A percentile compares a stretch with the other conserved stretches of the same genome.
These are phyloP conservation scores for Iberis pinnata DNA, from an alignment of 345 rosid species.

Conservation along the genomic window DNA sequence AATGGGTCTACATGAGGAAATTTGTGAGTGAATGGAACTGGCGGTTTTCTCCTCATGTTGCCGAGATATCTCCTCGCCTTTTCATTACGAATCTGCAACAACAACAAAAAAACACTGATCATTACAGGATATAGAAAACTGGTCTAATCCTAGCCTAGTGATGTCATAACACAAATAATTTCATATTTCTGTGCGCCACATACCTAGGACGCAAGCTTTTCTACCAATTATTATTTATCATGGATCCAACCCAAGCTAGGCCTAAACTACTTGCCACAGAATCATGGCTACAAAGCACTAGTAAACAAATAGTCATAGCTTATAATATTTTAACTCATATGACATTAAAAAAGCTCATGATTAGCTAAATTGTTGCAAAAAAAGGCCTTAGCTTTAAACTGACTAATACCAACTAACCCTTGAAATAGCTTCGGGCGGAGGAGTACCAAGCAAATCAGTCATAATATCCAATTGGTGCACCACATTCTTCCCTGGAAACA, in stretches of 20 bases:
- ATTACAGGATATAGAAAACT: slow-evolving; percentile 4
- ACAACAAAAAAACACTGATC: background rate
- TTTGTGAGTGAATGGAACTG: slow-evolving; percentile 72
- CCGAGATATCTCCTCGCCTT: slow-evolving; percentile 93
- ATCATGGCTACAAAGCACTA: slow-evolving; percentile 2
- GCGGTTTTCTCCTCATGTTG: slow-evolving; percentile 82
- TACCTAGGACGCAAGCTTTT: background rate
- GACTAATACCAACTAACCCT: slow-evolving; percentile 48
- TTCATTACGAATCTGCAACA: slow-evolving; percentile 83
- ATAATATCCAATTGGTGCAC: slow-evolving; percentile 96
- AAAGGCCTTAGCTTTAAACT: slow-evolving; percentile 12
- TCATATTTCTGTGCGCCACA: background rate
- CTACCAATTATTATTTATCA: slow-evolving; percentile 1
- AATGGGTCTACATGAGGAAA: slow-evolving; percentile 75
- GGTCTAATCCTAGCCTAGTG: slow-evolving; percentile 7
- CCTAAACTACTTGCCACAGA: slow-evolving; percentile 19
- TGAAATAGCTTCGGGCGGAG: slow-evolving; percentile 65
- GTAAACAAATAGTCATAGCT: slow-evolving; percentile 1
- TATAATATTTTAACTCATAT: background rate
- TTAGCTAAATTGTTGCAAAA: background rate
- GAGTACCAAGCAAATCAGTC: slow-evolving; percentile 97
- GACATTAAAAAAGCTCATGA: background rate
- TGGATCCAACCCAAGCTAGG: background rate
- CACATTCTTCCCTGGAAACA: slow-evolving; percentile 95
- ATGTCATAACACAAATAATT: background rate